Conservation (phyloP, 2,329 filamentous ascomycete species). For the Verticillium albo-atrum region DNA sequence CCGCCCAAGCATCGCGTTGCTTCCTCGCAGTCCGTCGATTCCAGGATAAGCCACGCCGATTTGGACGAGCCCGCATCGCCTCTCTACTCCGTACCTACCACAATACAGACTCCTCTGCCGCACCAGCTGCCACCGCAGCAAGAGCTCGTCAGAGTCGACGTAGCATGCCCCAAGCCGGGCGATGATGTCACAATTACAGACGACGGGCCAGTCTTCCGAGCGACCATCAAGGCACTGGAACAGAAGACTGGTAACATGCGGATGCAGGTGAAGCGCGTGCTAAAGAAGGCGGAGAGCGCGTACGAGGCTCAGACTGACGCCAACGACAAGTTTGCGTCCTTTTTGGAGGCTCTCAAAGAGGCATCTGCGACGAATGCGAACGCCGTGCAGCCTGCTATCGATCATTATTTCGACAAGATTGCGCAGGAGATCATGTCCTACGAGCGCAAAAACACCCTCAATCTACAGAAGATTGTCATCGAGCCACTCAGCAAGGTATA, state of each 20-base stretch:
- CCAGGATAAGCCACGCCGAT: conserved; percentile 71
- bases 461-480: conserved; percentile 90
- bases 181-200: conserved; percentile 84
- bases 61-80: conserved; percentile 57
- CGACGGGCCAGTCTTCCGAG: conserved; percentile 91
- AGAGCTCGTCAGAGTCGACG: conserved; percentile 73
- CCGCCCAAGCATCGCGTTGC: conserved; percentile 76
- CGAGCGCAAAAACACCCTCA: conserved; percentile 76
- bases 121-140: conserved; percentile 18
- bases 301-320: conserved; percentile 74
- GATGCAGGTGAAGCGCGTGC: conserved; percentile 88
- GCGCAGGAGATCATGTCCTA: conserved; percentile 85
- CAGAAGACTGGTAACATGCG: conserved; percentile 96
- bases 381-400: conserved; percentile 92
- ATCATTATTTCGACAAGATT: conserved; percentile 98
- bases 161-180: conserved; percentile 77
- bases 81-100: conserved; percentile 1
- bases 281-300: conserved; percentile 90
- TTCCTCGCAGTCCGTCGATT: conserved; percentile 84
- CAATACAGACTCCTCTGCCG: conserved; percentile 6
- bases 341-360: conserved; percentile 83
- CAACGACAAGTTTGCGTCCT: conserved; percentile 78
- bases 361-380: conserved; percentile 89
- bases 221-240: conserved; percentile 93
- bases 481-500: conserved; percentile 91